A percentile compares a stretch with the other conserved stretches of the same genome.
Evolutionary conservation across 2,329 filamentous ascomycete genomes (phyloP).

Genomic region (Fusarium equiseti): DNA sequence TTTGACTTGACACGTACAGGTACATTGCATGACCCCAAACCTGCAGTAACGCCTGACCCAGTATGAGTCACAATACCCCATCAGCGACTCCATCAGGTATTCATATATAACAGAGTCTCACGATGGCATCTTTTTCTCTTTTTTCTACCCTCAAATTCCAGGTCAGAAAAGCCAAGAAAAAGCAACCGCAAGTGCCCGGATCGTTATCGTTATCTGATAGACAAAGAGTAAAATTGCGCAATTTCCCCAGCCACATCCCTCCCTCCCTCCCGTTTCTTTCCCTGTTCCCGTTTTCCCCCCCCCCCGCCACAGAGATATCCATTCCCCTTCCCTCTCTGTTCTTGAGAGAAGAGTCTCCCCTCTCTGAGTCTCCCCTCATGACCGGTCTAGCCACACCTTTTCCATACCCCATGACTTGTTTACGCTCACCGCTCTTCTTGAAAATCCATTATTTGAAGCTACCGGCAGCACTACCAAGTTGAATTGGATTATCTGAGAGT

Average conservation of each 20-base stretch:
- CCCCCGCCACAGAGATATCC: slow-evolving; percentile 1
- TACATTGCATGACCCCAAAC: slow-evolving; percentile 21
- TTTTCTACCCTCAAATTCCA: slow-evolving; percentile 2
- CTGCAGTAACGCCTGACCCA: slow-evolving; percentile 21
- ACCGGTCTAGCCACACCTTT: slow-evolving; percentile 20
- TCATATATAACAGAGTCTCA: slow-evolving; percentile 14
- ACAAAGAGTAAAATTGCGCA: slow-evolving; percentile 29
- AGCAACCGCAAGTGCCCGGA: not conserved
- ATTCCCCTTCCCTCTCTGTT: not conserved
- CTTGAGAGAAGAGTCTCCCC: too few relatives aligned
- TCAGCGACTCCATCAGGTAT: not conserved
- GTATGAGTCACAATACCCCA: slow-evolving; percentile 20
- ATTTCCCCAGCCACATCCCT: slow-evolving; percentile 24
- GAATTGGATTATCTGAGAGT: not conserved
- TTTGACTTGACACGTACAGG: slow-evolving; percentile 22
- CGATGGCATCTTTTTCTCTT: not conserved
- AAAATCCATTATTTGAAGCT: slow-evolving; percentile 14
- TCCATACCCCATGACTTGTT: slow-evolving; percentile 22
- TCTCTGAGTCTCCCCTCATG: slow-evolving; percentile 6
- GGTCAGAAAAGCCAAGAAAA: slow-evolving; percentile 3
- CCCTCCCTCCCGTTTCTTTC: not conserved
- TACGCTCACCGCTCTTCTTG: slow-evolving; percentile 27
- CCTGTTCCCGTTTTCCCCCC: not conserved
- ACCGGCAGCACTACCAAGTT: slow-evolving; percentile 16
- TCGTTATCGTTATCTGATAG: slow-evolving; percentile 10